Base-by-base conservation (phyloP, 192 early-diverging fungal species). In the Ambispora gerdemannii region DNA sequence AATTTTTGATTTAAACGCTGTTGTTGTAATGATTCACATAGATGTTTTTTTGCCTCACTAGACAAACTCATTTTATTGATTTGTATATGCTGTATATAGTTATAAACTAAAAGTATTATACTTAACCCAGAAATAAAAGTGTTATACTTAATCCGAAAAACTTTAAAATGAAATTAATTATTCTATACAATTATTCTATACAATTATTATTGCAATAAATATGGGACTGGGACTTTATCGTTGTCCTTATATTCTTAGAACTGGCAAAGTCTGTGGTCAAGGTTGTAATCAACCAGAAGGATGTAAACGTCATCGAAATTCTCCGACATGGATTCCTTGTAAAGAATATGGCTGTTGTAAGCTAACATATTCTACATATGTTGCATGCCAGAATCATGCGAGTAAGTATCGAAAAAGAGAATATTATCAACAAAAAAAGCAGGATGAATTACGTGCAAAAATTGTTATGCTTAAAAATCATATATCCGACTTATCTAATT, bases 21-120 rank as follows among this genome's bases (percentile, higher is more conserved):
- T 47, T 47, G 43, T 47, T 47, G 43, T 47, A 47, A 47, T 47
- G 43, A 47, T 47, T 47, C 43, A 47, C 43, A 17, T 10, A 47
- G 43, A n/a, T n/a, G n/a, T n/a, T n/a, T n/a, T 47, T 47, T 47
- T 6, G 6, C 6, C 17, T 10, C 17, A 17, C n/a, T n/a, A n/a
- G n/a, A n/a, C n/a, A n/a, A n/a, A n/a, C n/a, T n/a, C n/a, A n/a
- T n/a, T n/a, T n/a, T n/a, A n/a, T n/a, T n/a, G n/a, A n/a, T n/a
- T n/a, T n/a, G n/a, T n/a, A n/a, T n/a, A n/a, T n/a, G n/a, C 43
- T 10, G 43, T 47, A 47, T 47, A 47, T 47, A 47, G 43, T 47
- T 47, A 47, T 47, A 47, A 47, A 47, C 43, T 47, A 47, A 47
- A 47, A 47, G 43, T 47, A 47, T 47, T 47, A 47, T 47, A 47